A percentile compares a stretch with the other conserved stretches of the same genome.
These are phyloP conservation scores for Brettanomyces custersianus DNA, from an alignment of 805 yeast species.

Conservation along the genomic window DNA sequence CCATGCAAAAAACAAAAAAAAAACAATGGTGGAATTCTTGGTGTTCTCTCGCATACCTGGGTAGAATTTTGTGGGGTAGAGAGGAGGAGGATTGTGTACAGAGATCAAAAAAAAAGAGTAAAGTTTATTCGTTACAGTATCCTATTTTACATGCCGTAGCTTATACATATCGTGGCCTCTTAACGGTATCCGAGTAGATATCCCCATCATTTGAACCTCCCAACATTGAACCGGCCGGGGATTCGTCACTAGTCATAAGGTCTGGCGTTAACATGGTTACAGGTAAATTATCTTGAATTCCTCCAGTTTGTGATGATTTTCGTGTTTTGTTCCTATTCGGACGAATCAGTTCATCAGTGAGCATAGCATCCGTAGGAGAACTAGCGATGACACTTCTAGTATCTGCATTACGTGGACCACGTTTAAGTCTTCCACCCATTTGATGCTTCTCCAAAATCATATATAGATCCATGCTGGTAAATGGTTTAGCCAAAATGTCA, in stretches of 20 bases:
- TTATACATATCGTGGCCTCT: not conserved
- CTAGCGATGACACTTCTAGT: not conserved
- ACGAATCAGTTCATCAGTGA: no score
- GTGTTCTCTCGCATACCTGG: no score
- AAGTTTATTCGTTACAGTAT: no score
- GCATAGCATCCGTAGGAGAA: no score
- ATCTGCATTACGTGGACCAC: not conserved
- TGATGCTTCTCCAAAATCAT: constrained; percentile 70
- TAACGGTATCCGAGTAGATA: not conserved
- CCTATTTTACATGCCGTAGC: no score
- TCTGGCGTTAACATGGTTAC: not conserved
- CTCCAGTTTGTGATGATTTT: no score
- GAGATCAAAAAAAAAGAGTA: not conserved
- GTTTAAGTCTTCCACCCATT: constrained; percentile 29
- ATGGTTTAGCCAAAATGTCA: constrained; percentile 89
- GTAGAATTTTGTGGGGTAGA: no score
- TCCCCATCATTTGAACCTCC: not conserved
- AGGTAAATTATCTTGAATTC: not conserved
- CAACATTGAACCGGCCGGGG: no score
- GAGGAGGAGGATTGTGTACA: not conserved
- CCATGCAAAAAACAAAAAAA: no score
- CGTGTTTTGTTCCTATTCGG: no score
- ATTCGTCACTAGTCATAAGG: not conserved
- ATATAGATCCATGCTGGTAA: constrained; percentile 78
- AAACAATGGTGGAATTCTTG: no score